Conservation (phyloP, 2,329 filamentous ascomycete species). For the Lasiodiplodia hormozganensis region DNA sequence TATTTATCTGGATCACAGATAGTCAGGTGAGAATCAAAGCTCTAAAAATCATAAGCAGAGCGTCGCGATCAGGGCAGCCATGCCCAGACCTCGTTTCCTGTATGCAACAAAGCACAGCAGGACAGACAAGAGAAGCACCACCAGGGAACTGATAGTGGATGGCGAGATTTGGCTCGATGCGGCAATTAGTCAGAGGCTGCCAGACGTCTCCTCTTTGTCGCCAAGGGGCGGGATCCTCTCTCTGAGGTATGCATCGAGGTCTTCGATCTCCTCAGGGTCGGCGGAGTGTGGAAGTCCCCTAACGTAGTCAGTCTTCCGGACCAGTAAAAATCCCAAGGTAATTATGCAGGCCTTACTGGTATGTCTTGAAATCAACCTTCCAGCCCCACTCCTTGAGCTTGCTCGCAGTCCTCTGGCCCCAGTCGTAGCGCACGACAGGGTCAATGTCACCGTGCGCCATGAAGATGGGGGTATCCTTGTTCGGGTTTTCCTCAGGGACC, state of each 20-base stretch:
- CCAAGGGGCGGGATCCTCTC: slow-evolving; percentile 59
- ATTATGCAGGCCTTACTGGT: slow-evolving; percentile 62
- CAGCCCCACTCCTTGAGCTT: slow-evolving; percentile 73
- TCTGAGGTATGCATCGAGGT: slow-evolving; percentile 72
- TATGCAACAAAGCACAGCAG: slow-evolving; percentile 10
- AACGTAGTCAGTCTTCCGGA: neutral
- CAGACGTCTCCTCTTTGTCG: slow-evolving; percentile 37
- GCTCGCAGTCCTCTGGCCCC: slow-evolving; percentile 72
- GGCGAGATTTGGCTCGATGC: neutral
- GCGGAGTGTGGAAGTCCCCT: slow-evolving; percentile 79
- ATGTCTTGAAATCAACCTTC: slow-evolving; percentile 77
- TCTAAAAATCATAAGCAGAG: slow-evolving; percentile 3
- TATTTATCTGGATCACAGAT: neutral
- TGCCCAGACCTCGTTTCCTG: slow-evolving; percentile 8
- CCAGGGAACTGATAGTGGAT: neutral
- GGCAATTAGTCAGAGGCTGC: slow-evolving; percentile 27
- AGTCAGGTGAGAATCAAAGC: neutral
- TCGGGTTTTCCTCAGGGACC: slow-evolving; percentile 57
- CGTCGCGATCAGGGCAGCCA: neutral
- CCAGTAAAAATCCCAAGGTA: neutral
- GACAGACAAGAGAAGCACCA: slow-evolving; percentile 10
- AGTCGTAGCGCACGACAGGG: slow-evolving; percentile 71
- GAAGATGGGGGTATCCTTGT: slow-evolving; percentile 81
- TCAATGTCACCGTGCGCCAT: slow-evolving; percentile 88
- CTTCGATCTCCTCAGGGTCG: slow-evolving; percentile 78